Evolutionary conservation across 495 filamentous ascomycete species (phyloP).

Genomic region (Aspergillus nanangensis): DNA sequence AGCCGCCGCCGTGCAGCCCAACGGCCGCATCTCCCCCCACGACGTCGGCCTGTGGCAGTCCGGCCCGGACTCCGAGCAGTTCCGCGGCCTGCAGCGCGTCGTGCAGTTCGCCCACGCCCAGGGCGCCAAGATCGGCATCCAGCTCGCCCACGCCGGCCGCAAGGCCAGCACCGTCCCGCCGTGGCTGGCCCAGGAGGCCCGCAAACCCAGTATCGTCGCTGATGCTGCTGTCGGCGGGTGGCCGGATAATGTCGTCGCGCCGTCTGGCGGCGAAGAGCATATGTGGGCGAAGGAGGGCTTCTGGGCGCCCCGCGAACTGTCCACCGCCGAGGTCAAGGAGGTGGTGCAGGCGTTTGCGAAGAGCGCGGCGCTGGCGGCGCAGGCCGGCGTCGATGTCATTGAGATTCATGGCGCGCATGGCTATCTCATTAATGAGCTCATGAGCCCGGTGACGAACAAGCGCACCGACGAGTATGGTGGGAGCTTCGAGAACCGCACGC

Average conservation of each 20-base stretch:
- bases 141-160: slow-evolving; percentile 70
- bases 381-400: slow-evolving; percentile 64
- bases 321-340: slow-evolving; percentile 54
- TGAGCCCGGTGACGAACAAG: slow-evolving; percentile 54
- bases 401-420: slow-evolving; percentile 61
- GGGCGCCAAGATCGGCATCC: slow-evolving; percentile 63
- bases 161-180: slow-evolving; percentile 64
- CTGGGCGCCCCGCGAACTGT: slow-evolving; percentile 34
- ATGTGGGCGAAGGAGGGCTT: slow-evolving; percentile 38
- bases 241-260: slow-evolving; percentile 62
- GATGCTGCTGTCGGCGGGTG: slow-evolving; percentile 58
- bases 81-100: slow-evolving; percentile 56
- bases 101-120: slow-evolving; percentile 59
- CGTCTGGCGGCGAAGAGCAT: slow-evolving; percentile 46
- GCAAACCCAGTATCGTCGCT: slow-evolving; percentile 35
- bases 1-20: slow-evolving; percentile 60
- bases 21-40: slow-evolving; percentile 69
- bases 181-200: slow-evolving; percentile 43
- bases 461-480: slow-evolving; percentile 63
- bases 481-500: slow-evolving; percentile 50
- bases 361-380: slow-evolving; percentile 55
- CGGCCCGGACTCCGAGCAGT: slow-evolving; percentile 44
- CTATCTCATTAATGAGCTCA: slow-evolving; percentile 68
- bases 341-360: slow-evolving; percentile 57
- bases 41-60: slow-evolving; percentile 68